Evolutionary conservation across 2,329 filamentous ascomycete genomes (phyloP).

Genomic region (Pleoardoris graminearum): DNA sequence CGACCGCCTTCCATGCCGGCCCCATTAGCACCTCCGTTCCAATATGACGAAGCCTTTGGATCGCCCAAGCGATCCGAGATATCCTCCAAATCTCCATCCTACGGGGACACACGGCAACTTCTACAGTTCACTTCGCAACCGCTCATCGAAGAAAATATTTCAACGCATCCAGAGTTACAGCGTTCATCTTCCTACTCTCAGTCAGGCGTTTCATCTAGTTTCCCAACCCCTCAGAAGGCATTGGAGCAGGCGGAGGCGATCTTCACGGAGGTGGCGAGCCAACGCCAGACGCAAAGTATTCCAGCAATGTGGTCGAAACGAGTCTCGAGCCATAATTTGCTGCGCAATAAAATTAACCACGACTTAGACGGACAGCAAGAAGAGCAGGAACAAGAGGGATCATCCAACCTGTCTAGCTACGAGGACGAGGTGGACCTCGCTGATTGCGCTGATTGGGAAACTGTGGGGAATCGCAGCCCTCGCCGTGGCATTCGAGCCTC

Average conservation of each 20-base stretch:
- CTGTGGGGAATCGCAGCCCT: slow-evolving; percentile 28
- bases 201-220: slow-evolving; percentile 13
- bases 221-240: slow-evolving; percentile 29
- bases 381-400: slow-evolving; percentile 5
- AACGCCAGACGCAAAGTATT: slow-evolving; percentile 20
- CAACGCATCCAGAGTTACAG: slow-evolving; percentile 11
- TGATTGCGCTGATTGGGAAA: slow-evolving; percentile 44
- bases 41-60: slow-evolving; percentile 19
- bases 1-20: slow-evolving; percentile 27
- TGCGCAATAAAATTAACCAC: slow-evolving; percentile 18
- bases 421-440: slow-evolving; percentile 22
- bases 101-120: slow-evolving; percentile 42
- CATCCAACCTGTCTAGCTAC: not conserved
- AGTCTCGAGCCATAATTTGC: slow-evolving; percentile 28
- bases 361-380: slow-evolving; percentile 9
- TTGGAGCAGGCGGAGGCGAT: slow-evolving; percentile 38
- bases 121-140: slow-evolving; percentile 23
- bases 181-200: slow-evolving; percentile 37
- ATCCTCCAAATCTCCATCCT: slow-evolving; percentile 36
- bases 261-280: slow-evolving; percentile 23
- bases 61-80: slow-evolving; percentile 18
- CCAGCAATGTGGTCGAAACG: slow-evolving; percentile 41
- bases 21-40: slow-evolving; percentile 34
- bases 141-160: not conserved
- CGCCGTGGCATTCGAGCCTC: slow-evolving; percentile 17